phyloP scores from a whole-genome alignment of 106 monocot species.

The Amphibolis antarctica region DNA sequence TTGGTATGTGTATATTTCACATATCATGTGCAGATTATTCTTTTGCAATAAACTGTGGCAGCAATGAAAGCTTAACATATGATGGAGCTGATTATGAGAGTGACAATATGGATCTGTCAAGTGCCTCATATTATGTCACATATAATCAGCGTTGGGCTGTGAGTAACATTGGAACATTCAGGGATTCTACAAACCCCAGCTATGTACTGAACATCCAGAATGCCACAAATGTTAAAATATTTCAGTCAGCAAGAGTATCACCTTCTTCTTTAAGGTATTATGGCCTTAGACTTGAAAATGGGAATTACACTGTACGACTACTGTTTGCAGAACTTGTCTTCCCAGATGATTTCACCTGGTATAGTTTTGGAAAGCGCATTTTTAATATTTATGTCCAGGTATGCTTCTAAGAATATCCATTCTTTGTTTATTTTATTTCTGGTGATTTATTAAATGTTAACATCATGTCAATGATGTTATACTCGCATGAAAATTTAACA shows the following conservation, averaged over 20 bases:
- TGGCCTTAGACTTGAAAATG: constrained; percentile 81
- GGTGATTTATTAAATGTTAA: too few species aligned
- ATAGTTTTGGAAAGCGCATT: constrained; percentile 60
- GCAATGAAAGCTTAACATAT: constrained; percentile 23
- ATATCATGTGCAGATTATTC: constrained; percentile 32
- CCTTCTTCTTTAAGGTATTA: constrained; percentile 89
- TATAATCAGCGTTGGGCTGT: constrained; percentile 51
- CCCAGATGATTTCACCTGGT: constrained; percentile 27
- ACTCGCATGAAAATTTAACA: too few species aligned
- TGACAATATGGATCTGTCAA: constrained; percentile 49
- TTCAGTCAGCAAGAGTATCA: constrained; percentile 62
- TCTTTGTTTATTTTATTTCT: too few species aligned
- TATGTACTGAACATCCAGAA: constrained; percentile 39
- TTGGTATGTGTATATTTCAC: not conserved
- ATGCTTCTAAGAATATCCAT: not conserved
- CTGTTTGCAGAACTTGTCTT: constrained; percentile 47
- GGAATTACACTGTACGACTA: constrained; percentile 57
- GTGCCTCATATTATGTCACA: constrained; percentile 27
- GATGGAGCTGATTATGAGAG: constrained; percentile 54
- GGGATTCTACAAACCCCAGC: constrained; percentile 16
- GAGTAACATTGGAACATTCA: constrained; percentile 56
- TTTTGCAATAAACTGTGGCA: constrained; percentile 80
- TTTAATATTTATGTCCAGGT: constrained; percentile 95
- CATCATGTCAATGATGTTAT: too few species aligned
- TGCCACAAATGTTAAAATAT: constrained; percentile 56